These are phyloP conservation scores for Dendrothele bispora DNA, from an alignment of 768 basidiomycete genomes.

Conservation along the genomic window DNA sequence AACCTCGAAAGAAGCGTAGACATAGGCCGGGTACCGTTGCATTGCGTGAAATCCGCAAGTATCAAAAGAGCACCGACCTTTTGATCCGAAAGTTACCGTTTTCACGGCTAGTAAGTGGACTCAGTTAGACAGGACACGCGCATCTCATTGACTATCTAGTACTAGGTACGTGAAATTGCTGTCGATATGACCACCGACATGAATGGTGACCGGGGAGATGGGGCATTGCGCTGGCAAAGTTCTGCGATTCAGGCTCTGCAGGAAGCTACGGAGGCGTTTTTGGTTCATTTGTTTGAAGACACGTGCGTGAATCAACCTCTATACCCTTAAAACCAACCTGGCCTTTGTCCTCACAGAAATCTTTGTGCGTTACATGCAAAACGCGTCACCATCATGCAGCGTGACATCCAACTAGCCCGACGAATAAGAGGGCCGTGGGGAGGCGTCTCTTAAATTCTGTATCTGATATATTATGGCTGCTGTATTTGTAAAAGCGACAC, in stretches of 20 bases:
- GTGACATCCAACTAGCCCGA: constrained; percentile 94
- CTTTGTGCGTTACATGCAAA: constrained; percentile 97
- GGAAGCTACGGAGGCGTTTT: constrained; percentile 93
- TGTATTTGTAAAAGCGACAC: no score
- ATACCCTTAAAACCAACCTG: constrained; percentile 3
- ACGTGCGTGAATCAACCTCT: constrained; percentile 88
- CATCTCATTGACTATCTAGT: not conserved
- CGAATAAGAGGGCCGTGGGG: constrained; percentile 92
- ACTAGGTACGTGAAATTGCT: constrained; percentile 97
- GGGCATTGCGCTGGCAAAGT: constrained; percentile 96
- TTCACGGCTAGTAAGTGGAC: constrained; percentile 77
- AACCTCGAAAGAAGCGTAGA: constrained; percentile 52
- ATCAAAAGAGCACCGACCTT: constrained; percentile 91
- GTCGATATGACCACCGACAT: constrained; percentile 83
- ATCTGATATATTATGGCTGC: no score
- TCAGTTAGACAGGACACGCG: not conserved
- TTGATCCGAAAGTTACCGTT: constrained; percentile 88
- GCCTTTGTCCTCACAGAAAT: constrained; percentile 54
- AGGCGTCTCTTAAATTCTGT: constrained; percentile 55
- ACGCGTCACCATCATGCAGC: constrained; percentile 96
- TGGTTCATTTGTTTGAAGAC: constrained; percentile 97
- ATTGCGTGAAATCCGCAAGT: constrained; percentile 89
- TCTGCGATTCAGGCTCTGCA: constrained; percentile 92
- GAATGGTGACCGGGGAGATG: constrained; percentile 56
- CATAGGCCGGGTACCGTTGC: constrained; percentile 91